These are phyloP conservation scores for Geosiphon pyriformis DNA, from an alignment of 192 early-diverging fungal genomes.

Conservation along the genomic window DNA sequence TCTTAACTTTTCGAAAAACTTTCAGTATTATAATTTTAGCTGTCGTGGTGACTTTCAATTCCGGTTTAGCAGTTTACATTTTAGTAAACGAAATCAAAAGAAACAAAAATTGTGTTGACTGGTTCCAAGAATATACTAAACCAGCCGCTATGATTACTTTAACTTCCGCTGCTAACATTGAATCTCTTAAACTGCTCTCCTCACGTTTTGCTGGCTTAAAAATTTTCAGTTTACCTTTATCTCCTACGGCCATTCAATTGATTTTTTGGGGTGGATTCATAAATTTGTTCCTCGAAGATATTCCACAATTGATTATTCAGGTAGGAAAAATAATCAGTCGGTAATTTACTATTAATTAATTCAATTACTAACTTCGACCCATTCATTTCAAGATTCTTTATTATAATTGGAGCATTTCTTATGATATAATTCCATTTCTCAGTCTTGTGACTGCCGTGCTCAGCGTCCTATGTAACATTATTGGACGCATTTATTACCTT, in stretches of 20 bases:
- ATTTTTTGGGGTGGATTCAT: conserved; percentile 8
- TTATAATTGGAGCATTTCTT: neutral
- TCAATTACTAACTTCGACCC: neutral
- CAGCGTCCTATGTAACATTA: too few relatives aligned
- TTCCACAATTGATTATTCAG: conserved; percentile 19
- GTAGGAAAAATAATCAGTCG: conserved; percentile 1
- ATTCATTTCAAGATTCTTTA: conserved; percentile 6
- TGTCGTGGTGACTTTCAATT: neutral
- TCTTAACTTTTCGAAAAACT: neutral
- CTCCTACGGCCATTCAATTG: neutral
- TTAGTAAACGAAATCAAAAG: neutral
- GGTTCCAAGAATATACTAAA: conserved; percentile 4
- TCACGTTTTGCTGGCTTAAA: conserved; percentile 14
- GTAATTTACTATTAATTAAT: neutral
- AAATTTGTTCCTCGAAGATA: conserved; percentile 16
- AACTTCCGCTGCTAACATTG: conserved; percentile 8
- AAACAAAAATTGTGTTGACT: neutral
- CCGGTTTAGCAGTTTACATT: conserved; percentile 2
- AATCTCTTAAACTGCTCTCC: conserved; percentile 6
- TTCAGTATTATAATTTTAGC: conserved; percentile 3
- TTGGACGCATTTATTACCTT: too few relatives aligned
- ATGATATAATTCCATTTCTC: conserved; percentile 22
- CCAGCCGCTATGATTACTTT: conserved; percentile 1
- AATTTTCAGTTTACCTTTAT: conserved; percentile 3
- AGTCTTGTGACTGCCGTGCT: too few relatives aligned